phyloP scores from a whole-genome alignment of 768 basidiomycete species.

The Hortiboletus campestris region DNA sequence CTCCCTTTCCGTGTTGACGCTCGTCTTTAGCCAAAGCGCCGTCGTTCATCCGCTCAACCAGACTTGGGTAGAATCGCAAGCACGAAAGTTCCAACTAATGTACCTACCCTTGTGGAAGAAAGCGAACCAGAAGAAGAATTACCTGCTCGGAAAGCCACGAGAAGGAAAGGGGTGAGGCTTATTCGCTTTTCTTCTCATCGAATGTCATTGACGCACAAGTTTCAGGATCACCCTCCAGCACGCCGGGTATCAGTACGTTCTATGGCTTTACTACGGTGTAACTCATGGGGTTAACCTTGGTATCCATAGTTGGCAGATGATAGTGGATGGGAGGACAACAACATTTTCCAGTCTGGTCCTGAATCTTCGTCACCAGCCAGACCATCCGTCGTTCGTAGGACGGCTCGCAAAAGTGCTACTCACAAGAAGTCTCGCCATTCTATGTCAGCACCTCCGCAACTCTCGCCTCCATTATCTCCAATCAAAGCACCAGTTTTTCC shows the following conservation, averaged over 20 bases:
- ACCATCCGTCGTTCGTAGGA: constrained; percentile 53
- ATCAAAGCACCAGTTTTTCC: constrained; percentile 26
- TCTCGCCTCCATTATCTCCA: constrained; percentile 44
- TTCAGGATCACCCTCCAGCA: constrained; percentile 47
- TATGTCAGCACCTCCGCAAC: constrained; percentile 66
- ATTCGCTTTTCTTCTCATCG: background rate
- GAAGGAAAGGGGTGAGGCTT: constrained; percentile 54
- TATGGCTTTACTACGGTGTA: constrained; percentile 7
- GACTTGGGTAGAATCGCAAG: constrained; percentile 51
- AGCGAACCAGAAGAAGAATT: constrained; percentile 72
- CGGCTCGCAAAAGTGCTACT: constrained; percentile 38
- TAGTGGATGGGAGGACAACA: constrained; percentile 89
- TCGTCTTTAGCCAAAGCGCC: constrained; percentile 62
- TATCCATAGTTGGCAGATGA: constrained; percentile 47
- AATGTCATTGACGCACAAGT: constrained; percentile 29
- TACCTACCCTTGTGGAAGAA: constrained; percentile 60
- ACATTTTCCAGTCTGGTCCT: constrained; percentile 86
- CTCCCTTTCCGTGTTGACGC: constrained; percentile 13
- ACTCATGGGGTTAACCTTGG: constrained; percentile 8
- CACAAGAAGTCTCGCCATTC: constrained; percentile 64
- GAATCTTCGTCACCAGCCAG: constrained; percentile 80
- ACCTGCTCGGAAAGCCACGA: constrained; percentile 57
- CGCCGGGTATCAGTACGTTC: constrained; percentile 56
- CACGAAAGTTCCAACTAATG: constrained; percentile 33
- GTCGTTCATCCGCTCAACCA: constrained; percentile 78